Evolutionary conservation across 768 basidiomycete species (phyloP).

Genomic region (Suillus lakei): DNA sequence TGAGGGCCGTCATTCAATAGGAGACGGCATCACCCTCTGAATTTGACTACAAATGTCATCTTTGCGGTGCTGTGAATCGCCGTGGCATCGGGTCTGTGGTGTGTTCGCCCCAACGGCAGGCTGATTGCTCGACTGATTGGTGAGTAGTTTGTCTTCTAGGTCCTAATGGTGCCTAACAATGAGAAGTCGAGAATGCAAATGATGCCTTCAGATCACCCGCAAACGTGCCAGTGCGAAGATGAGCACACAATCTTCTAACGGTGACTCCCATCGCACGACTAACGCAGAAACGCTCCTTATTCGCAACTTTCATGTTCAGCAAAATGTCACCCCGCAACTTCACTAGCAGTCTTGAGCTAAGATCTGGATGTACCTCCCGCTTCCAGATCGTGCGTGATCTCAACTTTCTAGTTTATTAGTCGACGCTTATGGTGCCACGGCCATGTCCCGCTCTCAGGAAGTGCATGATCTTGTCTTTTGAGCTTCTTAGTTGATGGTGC

Average conservation of each 20-base stretch:
- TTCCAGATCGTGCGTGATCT: background rate
- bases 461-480: background rate
- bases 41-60: constrained; percentile 19
- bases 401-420: too few relatives aligned
- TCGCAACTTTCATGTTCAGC: background rate
- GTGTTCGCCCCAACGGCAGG: constrained; percentile 14
- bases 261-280: background rate
- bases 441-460: background rate
- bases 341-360: background rate
- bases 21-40: constrained; percentile 5
- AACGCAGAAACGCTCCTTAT: background rate
- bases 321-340: background rate
- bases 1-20: constrained; percentile 29
- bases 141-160: background rate
- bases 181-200: constrained; percentile 26
- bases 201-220: constrained; percentile 27
- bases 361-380: background rate
- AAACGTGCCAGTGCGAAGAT: too few relatives aligned
- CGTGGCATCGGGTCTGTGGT: background rate
- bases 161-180: constrained; percentile 13
- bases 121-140: background rate
- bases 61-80: constrained; percentile 14
- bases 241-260: too few relatives aligned
- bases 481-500: too few relatives aligned
- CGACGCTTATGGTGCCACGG: background rate